Evolutionary conservation across 495 filamentous ascomycete genomes (phyloP), one percentile per base, ranked within the genome.

Genomic region (Astrocystis sublimbata): DNA sequence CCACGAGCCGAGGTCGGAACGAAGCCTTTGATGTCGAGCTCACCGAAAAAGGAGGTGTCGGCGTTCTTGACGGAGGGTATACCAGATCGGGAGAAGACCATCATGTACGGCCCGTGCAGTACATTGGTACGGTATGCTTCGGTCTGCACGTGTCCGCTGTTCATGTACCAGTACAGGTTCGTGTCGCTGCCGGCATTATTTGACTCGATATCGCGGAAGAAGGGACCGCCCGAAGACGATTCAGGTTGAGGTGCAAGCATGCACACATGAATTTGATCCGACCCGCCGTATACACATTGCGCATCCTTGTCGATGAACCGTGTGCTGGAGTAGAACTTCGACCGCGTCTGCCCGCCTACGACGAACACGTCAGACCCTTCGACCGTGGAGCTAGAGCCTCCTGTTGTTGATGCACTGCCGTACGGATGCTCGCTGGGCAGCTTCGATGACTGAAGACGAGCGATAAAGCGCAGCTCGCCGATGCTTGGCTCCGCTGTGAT

Each of bases 81-180:
- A 5, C 84, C 83, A 31, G 80, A 83, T 51, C 84, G 79, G 23
- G 85, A 83, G 69, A 89, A 88, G 51, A 78, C 70, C 71, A 88
- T 78, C 5, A 83, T 76, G 68, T 89, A 89, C 0, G 86, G 86
- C 8, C 87, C 86, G 70, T 89, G 85, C n/a, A 89, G 76, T n/a
- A 71, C 66, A 24, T 87, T 87, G 75, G 78, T 83, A 28, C 87
- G 79, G 72, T 72, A 87, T 5, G 75, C 60, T 61, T 89, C 87
- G 3, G 86, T 89, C 69, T 87, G 83, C 9, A 84, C 83, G 56
- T 87, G 85, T 12, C 79, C 79, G 21, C 81, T 83, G 74, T 87
- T 88, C 86, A 88, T 89, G 71, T 88, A 89, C 77, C 84, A 88
- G 74, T 87, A 88, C 0, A 88, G 78, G 41, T 83, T 82, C 9